Base-by-base conservation (phyloP, 345 rosid genomes). In the Eucalyptus regnans region DNA sequence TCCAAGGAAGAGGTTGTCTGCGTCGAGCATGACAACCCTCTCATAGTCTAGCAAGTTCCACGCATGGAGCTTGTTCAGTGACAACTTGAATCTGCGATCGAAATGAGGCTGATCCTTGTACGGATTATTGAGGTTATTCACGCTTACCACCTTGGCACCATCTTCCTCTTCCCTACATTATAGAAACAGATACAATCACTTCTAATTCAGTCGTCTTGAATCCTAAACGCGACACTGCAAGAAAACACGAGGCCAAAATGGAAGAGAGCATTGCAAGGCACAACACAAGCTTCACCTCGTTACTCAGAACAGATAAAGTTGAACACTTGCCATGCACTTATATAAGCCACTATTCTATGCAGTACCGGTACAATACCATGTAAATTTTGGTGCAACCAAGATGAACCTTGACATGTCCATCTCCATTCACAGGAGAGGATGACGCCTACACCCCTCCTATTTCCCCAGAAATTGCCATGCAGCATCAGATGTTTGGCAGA, bases 1-100 rank as follows among this genome's bases (percentile, higher is more conserved):
- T 81, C 90, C 90, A 58, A 98, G 97, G 94, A 98, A 97, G 37
- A 98, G 96, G 91, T 98, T 98, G 91, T 98, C 99, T 6, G 94
- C 94, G 62, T 98, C 99, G 5, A 98, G 96, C 99, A 98, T 98
- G 83, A 97, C 95, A 5, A 98, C 98, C 88, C 99, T 90, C 62
- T 95, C 96, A 86, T 98, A 98, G 50, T 96, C 96, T 31, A 95
- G 93, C 80, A 98, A 92, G 90, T 90, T 94, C 99, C 99, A 98
- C 9, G 96, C 99, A 76, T 98, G 97, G 87, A 98, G 96, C 92
- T 98, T 98, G 94, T 98, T 98, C 62, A 98, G 87, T 71, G 99
- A 95, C 64, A 98, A 90, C 93, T 95, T 96, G 94, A 98, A 98
- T 92, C 99, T 98, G 79, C 56, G 86, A 87, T 96, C 90, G 66